Conservation (phyloP, 371 early-diverging fungal genomes). For the Rhizopus arrhizus region DNA sequence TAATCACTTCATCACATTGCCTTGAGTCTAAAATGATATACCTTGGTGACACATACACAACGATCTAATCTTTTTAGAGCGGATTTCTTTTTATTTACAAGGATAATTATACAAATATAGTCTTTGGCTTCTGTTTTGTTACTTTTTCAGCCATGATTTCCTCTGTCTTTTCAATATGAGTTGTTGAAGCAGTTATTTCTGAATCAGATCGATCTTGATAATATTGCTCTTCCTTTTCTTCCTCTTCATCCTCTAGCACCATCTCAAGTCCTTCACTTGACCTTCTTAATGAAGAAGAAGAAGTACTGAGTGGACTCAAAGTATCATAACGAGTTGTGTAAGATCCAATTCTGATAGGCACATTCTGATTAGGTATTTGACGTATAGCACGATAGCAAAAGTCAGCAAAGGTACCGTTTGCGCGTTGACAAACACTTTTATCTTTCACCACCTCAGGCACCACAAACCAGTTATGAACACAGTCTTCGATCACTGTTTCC, state of each 20-base stretch:
- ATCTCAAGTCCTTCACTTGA: constrained; percentile 36
- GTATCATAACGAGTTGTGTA: constrained; percentile 4
- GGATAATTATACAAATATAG: constrained; percentile 22
- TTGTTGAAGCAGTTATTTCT: constrained; percentile 2
- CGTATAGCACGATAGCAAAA: constrained; percentile 37
- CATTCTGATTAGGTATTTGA: constrained; percentile 5
- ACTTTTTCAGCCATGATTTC: background rate
- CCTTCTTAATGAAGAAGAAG: constrained; percentile 20
- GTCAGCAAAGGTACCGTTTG: constrained; percentile 46
- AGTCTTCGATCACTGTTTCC: constrained; percentile 45
- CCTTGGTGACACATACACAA: no score
- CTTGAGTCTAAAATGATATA: no score
- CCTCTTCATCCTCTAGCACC: constrained; percentile 39
- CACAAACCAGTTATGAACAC: constrained; percentile 54
- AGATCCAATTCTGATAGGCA: background rate
- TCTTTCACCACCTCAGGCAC: constrained; percentile 55
- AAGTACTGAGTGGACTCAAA: constrained; percentile 3
- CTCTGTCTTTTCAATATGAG: constrained; percentile 6
- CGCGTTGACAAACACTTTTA: constrained; percentile 33
- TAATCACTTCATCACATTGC: no score
- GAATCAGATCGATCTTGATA: constrained; percentile 13
- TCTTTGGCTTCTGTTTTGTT: constrained; percentile 17
- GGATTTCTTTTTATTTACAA: constrained; percentile 3
- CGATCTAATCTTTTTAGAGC: no score
- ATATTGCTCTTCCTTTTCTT: constrained; percentile 22